These are phyloP conservation scores for Pestalotiopsis sp. DNA, from an alignment of 2,329 filamentous ascomycete genomes.

Conservation along the genomic window DNA sequence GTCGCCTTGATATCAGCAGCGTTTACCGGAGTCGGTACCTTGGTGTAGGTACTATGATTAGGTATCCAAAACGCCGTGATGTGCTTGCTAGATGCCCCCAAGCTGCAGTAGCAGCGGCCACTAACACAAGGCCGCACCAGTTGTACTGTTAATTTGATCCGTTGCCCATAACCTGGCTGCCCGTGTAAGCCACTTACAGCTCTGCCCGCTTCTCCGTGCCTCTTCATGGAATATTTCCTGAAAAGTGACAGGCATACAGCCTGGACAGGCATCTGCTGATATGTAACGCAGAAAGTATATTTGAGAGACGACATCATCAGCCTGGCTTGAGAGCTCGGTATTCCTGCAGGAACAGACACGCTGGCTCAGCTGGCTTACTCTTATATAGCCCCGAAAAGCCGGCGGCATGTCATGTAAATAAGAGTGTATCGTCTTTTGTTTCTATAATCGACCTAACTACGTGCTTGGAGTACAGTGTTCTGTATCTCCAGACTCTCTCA, in stretches of 20 bases:
- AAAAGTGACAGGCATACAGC: neutral
- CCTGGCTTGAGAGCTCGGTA: neutral
- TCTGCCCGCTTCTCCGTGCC: slow-evolving; percentile 4
- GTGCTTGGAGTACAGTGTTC: too few species aligned
- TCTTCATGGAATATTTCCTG: neutral
- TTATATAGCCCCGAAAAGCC: neutral
- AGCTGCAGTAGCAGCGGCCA: slow-evolving; percentile 4
- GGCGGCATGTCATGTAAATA: too few species aligned
- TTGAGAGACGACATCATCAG: neutral
- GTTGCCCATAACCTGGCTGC: neutral
- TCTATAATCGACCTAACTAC: too few species aligned
- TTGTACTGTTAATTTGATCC: neutral
- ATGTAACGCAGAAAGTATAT: neutral
- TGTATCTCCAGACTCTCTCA: too few species aligned
- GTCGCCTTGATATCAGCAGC: neutral
- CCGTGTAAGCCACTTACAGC: slow-evolving; percentile 3
- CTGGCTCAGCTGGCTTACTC: neutral
- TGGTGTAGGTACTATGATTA: neutral
- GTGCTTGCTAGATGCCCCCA: neutral
- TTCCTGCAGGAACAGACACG: neutral
- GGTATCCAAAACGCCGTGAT: neutral
- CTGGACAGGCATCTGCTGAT: neutral
- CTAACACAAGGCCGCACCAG: neutral
- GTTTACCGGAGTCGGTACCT: neutral
- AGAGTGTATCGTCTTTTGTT: too few species aligned